Evolutionary conservation across 2,329 filamentous ascomycete genomes (phyloP).

Genomic region (Aspergillus spinulosporus): DNA sequence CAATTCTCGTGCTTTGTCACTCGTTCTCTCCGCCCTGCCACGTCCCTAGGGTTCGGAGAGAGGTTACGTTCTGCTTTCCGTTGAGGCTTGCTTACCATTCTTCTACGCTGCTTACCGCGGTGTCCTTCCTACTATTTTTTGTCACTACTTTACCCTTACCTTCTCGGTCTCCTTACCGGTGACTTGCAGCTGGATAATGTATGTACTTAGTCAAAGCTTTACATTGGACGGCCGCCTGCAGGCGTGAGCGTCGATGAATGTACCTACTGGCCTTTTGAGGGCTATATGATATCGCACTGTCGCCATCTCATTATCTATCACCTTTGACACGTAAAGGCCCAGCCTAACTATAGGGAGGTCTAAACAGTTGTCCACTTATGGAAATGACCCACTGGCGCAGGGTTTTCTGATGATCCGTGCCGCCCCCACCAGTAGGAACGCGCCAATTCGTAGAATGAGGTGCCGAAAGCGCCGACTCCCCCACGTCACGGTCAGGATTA

Average conservation of each 20-base stretch:
- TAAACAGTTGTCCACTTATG: slow-evolving; percentile 23
- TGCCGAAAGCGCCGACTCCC: slow-evolving; percentile 36
- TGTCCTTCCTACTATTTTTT: slow-evolving; percentile 13
- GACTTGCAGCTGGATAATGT: slow-evolving; percentile 40
- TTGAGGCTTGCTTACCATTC: slow-evolving; percentile 23
- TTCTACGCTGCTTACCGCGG: slow-evolving; percentile 12
- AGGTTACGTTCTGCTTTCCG: slow-evolving; percentile 26
- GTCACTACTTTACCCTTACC: slow-evolving; percentile 23
- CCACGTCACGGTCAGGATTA: slow-evolving; percentile 26
- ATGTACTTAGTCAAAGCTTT: slow-evolving; percentile 36
- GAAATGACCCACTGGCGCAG: slow-evolving; percentile 20
- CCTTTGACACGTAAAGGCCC: not conserved
- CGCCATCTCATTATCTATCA: no score
- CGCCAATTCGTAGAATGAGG: slow-evolving; percentile 19
- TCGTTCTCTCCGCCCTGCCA: slow-evolving; percentile 39
- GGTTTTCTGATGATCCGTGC: slow-evolving; percentile 22
- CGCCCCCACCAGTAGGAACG: slow-evolving; percentile 29
- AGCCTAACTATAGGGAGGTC: not conserved
- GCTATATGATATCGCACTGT: not conserved
- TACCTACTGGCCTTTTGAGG: slow-evolving; percentile 11
- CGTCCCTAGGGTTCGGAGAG: slow-evolving; percentile 42
- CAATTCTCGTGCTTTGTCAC: slow-evolving; percentile 30
- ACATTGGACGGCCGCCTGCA: slow-evolving; percentile 16
- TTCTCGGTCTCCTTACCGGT: slow-evolving; percentile 30
- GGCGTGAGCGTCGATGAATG: slow-evolving; percentile 20